These are phyloP conservation scores for Stenogyne calaminthoides DNA, from an alignment of 305 asterid species.

Conservation along the genomic window DNA sequence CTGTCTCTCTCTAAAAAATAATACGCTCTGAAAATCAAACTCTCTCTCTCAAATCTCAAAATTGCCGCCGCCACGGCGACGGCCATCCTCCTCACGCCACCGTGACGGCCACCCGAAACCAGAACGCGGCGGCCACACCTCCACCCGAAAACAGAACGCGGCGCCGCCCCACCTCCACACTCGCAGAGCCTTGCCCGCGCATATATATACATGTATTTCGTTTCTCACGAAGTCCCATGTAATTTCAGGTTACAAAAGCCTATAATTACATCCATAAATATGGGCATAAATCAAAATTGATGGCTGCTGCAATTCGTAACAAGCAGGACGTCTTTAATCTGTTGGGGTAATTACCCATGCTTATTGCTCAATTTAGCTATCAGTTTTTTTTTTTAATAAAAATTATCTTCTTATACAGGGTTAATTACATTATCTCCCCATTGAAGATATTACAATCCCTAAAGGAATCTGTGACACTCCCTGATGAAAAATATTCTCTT, in stretches of 20 bases:
- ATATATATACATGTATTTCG: neutral
- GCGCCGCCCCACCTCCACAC: too few relatives aligned
- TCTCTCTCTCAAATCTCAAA: too few relatives aligned
- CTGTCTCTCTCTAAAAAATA: too few relatives aligned
- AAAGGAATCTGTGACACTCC: conserved; percentile 82
- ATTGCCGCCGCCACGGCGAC: too few relatives aligned
- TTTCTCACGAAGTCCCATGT: conserved; percentile 12
- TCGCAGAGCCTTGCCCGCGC: too few relatives aligned
- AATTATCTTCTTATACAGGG: conserved; percentile 43
- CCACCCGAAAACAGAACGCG: too few relatives aligned
- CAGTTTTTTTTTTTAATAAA: neutral
- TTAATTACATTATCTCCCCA: conserved; percentile 78
- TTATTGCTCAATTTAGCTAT: neutral
- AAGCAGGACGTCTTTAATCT: conserved; percentile 83
- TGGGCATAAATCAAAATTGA: conserved; percentile 73
- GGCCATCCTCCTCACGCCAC: too few relatives aligned
- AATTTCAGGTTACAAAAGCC: conserved; percentile 72
- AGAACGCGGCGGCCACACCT: too few relatives aligned
- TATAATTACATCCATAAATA: conserved; percentile 83
- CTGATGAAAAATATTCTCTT: conserved; percentile 81
- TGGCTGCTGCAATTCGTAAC: conserved; percentile 94
- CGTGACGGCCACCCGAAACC: too few relatives aligned
- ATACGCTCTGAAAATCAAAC: too few relatives aligned
- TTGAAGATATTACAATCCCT: conserved; percentile 86
- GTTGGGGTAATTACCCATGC: conserved; percentile 56